phyloP scores from a whole-genome alignment of 768 basidiomycete genomes.

The Chlorophyllum brunneum region DNA sequence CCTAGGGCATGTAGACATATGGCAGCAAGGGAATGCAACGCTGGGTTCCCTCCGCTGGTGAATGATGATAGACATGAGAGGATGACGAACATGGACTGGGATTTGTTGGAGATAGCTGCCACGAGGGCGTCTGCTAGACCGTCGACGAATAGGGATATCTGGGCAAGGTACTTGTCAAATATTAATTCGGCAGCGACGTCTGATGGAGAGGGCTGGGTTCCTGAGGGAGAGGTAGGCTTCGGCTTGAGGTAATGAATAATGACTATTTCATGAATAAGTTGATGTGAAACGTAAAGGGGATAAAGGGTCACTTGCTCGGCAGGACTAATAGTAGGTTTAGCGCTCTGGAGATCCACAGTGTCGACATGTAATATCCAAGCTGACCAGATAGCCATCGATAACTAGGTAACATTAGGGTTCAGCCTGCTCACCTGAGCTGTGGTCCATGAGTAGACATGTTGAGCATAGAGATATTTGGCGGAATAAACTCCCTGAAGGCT shows the following conservation, averaged over 20 bases:
- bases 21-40: constrained; percentile 67
- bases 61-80: constrained; percentile 62
- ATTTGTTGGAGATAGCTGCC: constrained; percentile 46
- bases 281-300: background rate
- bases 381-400: constrained; percentile 21
- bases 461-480: constrained; percentile 76
- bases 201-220: constrained; percentile 28
- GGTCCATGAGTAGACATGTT: constrained; percentile 67
- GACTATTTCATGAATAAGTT: constrained; percentile 35
- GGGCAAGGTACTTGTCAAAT: constrained; percentile 68
- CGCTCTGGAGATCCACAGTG: constrained; percentile 61
- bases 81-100: constrained; percentile 49
- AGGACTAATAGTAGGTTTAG: constrained; percentile 63
- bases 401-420: background rate
- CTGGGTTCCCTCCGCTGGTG: constrained; percentile 66
- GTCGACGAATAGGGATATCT: constrained; percentile 63
- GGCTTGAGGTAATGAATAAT: constrained; percentile 61
- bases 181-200: constrained; percentile 56
- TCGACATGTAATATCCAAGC: constrained; percentile 74
- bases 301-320: constrained; percentile 46
- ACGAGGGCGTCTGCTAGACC: constrained; percentile 62
- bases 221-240: constrained; percentile 27
- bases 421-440: constrained; percentile 41
- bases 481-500: constrained; percentile 57
- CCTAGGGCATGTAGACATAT: constrained; percentile 59